Evolutionary conservation across 805 yeast species (phyloP), one percentile per base, ranked within the genome.

Genomic region (Wickerhamiella kazuoi): DNA sequence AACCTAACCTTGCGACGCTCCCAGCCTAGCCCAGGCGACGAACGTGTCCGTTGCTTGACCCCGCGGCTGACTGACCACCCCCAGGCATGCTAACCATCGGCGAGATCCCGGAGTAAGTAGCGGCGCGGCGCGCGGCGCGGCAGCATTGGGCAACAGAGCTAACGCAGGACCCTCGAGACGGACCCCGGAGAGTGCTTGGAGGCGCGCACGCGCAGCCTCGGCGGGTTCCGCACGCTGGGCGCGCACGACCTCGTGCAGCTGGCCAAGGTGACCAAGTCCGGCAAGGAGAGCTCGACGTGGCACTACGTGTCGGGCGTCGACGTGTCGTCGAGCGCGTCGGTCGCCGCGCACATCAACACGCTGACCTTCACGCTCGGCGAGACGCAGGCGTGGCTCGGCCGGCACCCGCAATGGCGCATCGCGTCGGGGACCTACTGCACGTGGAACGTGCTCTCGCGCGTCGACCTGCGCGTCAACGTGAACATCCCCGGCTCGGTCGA

Each of bases 361-460:
- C 51, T 67, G 35, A 62, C 64, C 9, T 59, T 56, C 39, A 46
- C 54, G 1, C 49, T 64, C 4, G 69, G 74, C 36, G 69, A 73
- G 30, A 65, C 65, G 14, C 87, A 79, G 56, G 57, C 70, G 43
- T 79, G 87, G 87, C 77, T 78, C 55, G 84, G 83, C 16, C 76
- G 57, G 40, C 59, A 55, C n/a, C 57, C 59, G 21, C 55, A 48
- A 38, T 65, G 69, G 69, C 55, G 53, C 39, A 53, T 65, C 29
- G 52, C 51, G 38, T 50, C 61, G n/a, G 67, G 66, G 20, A 56
- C 62, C 14, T 62, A 60, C 46, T 64, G 69, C 55, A 58, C 75
- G 14, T 82, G 74, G 61, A 86, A 90, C 56, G 67, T 77, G 16
- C 81, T 90, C 50, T 62, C 74, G 30, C 68, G 68, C 40, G 68